Evolutionary conservation across 164 flowering plant genomes (phyloP), one percentile per base, ranked within the genome.

Genomic region (Chimonanthus praecox): DNA sequence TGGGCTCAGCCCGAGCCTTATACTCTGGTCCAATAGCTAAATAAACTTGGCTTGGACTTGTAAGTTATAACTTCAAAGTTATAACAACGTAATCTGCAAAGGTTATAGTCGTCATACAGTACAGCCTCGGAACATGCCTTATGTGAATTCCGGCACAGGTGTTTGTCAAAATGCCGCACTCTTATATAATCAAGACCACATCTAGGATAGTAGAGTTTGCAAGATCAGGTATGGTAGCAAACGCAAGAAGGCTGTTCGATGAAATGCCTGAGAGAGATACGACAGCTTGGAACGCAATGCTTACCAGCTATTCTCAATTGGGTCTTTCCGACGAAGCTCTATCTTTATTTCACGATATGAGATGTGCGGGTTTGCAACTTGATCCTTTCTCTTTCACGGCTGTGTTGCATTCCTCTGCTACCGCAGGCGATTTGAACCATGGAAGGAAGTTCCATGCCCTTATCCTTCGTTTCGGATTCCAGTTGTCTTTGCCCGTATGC

Each of bases 361-460:
- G 89, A 80, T 33, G 67, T 7, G 58, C 84, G 67, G 79, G 77
- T 33, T 10, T 70, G 18, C 82, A 50, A 71, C 88, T 86, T 1
- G 92, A 90, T 47, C 71, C 82, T 64, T 90, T 80, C 87, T 76
- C 97, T 1, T 85, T 85, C 70, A 88, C 97, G 1, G 82, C 94
- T 7, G 67, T 78, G 64, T 74, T 92, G 73, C 87, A 84, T 66
- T 84, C 88, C 2, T 76, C 77, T 20, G 84, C 95, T 2, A 81
- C 78, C 5, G 58, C 63, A 0, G 49, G 78, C 3, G 78, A 84
- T 33, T 71, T 84, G n/a, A n/a, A 62, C 3, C 21, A 15, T 46
- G 97, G 94, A 10, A 80, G 58, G 70, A 84, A 66, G 70, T 64
- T 89, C 76, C 94, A 92, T 69, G 83, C 82, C n/a, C 73, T 85